A percentile compares a stretch with the other conserved stretches of the same genome.
These are phyloP conservation scores for Backusella australiensis DNA, from an alignment of 192 early-diverging fungal genomes.

Conservation along the genomic window DNA sequence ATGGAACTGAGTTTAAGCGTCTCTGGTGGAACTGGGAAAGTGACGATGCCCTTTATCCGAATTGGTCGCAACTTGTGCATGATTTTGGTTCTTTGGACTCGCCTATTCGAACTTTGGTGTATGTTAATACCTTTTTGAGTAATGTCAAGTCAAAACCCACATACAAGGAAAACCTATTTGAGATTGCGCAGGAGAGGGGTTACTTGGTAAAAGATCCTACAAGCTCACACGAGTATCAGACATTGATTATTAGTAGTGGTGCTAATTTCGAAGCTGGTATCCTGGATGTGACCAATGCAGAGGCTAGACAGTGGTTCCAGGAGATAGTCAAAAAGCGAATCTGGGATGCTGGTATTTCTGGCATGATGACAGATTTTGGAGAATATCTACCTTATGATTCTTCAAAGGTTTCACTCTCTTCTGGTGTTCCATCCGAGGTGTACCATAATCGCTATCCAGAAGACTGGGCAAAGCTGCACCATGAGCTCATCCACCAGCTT, in stretches of 20 bases:
- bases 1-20: constrained; percentile 21
- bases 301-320: constrained; percentile 38
- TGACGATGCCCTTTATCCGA: constrained; percentile 30
- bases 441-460: constrained; percentile 42
- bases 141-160: constrained; percentile 23
- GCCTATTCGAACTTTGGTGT: constrained; percentile 19
- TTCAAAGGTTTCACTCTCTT: constrained; percentile 1
- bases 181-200: constrained; percentile 23
- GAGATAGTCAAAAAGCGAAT: constrained; percentile 29
- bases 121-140: constrained; percentile 33
- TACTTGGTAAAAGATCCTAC: constrained; percentile 27
- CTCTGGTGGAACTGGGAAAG: constrained; percentile 46
- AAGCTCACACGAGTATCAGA: not conserved
- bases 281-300: constrained; percentile 37
- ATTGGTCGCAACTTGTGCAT: constrained; percentile 27
- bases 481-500: constrained; percentile 23
- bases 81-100: not conserved
- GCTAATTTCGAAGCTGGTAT: constrained; percentile 31
- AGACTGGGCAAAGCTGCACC: constrained; percentile 33
- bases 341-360: constrained; percentile 27
- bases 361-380: constrained; percentile 40
- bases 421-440: constrained; percentile 13
- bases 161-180: constrained; percentile 22
- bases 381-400: constrained; percentile 32
- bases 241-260: not conserved